Evolutionary conservation across 2,329 filamentous ascomycete genomes (phyloP).

Genomic region (Emergomyces pasteurianus): DNA sequence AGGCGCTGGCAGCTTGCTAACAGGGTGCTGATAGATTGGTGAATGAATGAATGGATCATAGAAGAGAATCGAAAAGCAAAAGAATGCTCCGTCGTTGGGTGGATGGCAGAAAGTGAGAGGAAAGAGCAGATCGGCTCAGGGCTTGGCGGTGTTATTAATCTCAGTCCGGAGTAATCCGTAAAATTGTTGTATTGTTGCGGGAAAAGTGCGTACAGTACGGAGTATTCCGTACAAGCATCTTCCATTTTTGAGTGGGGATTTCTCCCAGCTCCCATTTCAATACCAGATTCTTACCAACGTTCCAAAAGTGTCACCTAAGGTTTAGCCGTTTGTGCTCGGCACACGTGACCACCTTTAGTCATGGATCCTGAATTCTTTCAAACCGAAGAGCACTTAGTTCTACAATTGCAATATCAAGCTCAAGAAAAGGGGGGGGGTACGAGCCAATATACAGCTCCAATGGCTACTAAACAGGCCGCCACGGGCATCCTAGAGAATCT

Average conservation of each 20-base stretch:
- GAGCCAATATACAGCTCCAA: not conserved
- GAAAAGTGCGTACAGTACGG: no score
- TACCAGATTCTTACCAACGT: not conserved
- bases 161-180: no score
- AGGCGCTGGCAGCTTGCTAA: not conserved
- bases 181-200: not conserved
- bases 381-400: not conserved
- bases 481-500: constrained; percentile 53
- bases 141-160: not conserved
- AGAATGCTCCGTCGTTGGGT: no score
- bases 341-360: not conserved
- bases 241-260: not conserved
- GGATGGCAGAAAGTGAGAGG: not conserved
- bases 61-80: not conserved
- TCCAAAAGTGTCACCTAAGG: not conserved
- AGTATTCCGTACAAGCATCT: not conserved
- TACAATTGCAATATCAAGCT: constrained; percentile 7
- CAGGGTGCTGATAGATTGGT: not conserved
- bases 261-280: not conserved
- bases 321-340: no score
- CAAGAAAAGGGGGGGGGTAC: not conserved
- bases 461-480: constrained; percentile 9
- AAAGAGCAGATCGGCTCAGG: not conserved
- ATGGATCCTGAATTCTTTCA: not conserved
- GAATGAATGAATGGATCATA: not conserved